A percentile compares a stretch with the other conserved stretches of the same genome.
These are phyloP conservation scores for Didymella segeticola DNA, from an alignment of 2,329 filamentous ascomycete genomes.

Conservation along the genomic window DNA sequence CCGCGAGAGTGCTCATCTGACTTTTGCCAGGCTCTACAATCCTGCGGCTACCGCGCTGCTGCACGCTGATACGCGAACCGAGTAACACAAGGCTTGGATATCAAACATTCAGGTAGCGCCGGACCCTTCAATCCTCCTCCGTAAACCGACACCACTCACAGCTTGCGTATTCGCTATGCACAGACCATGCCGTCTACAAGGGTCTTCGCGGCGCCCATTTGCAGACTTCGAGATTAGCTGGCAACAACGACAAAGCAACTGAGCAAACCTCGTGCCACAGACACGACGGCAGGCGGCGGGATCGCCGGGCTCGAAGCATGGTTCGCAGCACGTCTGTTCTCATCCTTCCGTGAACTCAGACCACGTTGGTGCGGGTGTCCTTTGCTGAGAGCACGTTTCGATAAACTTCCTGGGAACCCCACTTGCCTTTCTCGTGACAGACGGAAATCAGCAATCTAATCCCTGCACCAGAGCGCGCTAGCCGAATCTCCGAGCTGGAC, in stretches of 20 bases:
- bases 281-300: neutral
- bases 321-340: constrained; percentile 8
- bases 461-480: constrained; percentile 24
- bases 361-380: constrained; percentile 6
- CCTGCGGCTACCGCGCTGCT: constrained; percentile 33
- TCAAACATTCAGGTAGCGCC: constrained; percentile 30
- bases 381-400: constrained; percentile 20
- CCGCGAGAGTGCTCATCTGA: constrained; percentile 23
- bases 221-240: constrained; percentile 26
- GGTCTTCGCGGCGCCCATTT: constrained; percentile 23
- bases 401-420: constrained; percentile 27
- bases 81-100: constrained; percentile 30
- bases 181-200: constrained; percentile 20
- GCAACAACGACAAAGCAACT: constrained; percentile 26
- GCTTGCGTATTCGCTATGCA: constrained; percentile 23
- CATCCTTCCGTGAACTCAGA: constrained; percentile 9
- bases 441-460: constrained; percentile 19
- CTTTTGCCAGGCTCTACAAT: constrained; percentile 12
- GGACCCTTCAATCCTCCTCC: constrained; percentile 25
- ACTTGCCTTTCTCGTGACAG: constrained; percentile 38
- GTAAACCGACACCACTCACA: constrained; percentile 29
- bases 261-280: constrained; percentile 9
- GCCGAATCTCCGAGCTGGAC: constrained; percentile 15
- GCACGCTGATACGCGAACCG: constrained; percentile 23
- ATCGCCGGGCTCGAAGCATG: constrained; percentile 7